Evolutionary conservation across 2,329 filamentous ascomycete genomes (phyloP), one percentile per base, ranked within the genome.

Genomic region (Clarireedia homoeocarpa): DNA sequence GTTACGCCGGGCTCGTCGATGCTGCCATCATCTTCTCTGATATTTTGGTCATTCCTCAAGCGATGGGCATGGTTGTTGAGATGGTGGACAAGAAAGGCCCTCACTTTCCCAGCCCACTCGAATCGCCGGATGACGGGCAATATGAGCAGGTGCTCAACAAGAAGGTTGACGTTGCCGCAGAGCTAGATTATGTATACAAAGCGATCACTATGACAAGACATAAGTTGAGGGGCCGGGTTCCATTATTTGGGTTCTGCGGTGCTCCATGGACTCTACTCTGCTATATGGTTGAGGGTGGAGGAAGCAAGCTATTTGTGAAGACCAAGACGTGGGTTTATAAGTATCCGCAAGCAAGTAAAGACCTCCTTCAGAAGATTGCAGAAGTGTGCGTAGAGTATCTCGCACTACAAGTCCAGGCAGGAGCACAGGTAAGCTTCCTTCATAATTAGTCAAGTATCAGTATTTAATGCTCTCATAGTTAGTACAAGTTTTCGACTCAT

Each of bases 1-100:
- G 94, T 53, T 99, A 85, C 70, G 85, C 81, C 44, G 91, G 91
- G 45, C 85, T 99, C 59, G 83, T 99, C 65, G 94, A 99, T 72
- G 92, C 91, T 27, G 91, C 94, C 58, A 99, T 99, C 68, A 99
- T 99, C 72, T 99, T 99, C 79, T 96, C 90, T 56, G 94, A 99
- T 71, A 99, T 99, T 63, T 83, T 99, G 39, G 94, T 99, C 47
- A 91, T 99, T 61, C 94, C 94, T 0, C 94, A 99, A 75, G 94
- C 94, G 34, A 89, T 99, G 83, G 94, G 94, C 1, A 99, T 99
- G 94, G 79, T 80, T n/a, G 94, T 99, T 27, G 88, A 97, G 72
- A 99, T 99, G 94, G 80, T 97, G 10, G 91, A 96, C 72, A 95
- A 94, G 75, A 95, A 96, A 72, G 94, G 94, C 0, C 94, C 94